These are phyloP conservation scores for Silybum marianum DNA, from an alignment of 129 eudicot species.

Conservation along the genomic window DNA sequence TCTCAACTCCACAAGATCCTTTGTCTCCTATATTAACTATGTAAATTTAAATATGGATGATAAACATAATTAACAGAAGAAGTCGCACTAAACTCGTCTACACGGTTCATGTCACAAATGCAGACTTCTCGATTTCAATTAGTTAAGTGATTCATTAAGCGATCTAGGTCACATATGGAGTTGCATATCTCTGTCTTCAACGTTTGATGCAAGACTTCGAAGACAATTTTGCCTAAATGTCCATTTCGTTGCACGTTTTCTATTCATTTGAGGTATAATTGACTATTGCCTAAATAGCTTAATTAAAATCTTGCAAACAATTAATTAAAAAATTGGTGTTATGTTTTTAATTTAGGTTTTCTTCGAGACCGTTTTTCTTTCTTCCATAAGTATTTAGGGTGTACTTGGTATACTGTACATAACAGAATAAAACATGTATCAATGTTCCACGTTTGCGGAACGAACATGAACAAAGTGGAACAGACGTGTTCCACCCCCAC, in stretches of 20 bases:
- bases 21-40: neutral
- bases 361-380: neutral
- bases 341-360: neutral
- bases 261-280: neutral
- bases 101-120: neutral
- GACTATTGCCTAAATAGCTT: neutral
- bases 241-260: neutral
- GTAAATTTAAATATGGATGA: no score
- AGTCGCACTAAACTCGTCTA: neutral
- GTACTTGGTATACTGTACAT: no score
- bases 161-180: no score
- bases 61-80: neutral
- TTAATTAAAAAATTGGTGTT: neutral
- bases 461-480: no score
- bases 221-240: no score
- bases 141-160: neutral
- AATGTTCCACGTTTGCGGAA: no score
- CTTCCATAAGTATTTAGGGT: neutral
- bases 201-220: no score
- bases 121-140: neutral
- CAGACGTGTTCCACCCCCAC: no score
- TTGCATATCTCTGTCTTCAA: no score
- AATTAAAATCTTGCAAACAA: neutral
- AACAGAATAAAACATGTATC: no score
- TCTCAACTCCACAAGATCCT: no score